Conservation (phyloP, 306 rosid species). For the Ormosia semicastrata region DNA sequence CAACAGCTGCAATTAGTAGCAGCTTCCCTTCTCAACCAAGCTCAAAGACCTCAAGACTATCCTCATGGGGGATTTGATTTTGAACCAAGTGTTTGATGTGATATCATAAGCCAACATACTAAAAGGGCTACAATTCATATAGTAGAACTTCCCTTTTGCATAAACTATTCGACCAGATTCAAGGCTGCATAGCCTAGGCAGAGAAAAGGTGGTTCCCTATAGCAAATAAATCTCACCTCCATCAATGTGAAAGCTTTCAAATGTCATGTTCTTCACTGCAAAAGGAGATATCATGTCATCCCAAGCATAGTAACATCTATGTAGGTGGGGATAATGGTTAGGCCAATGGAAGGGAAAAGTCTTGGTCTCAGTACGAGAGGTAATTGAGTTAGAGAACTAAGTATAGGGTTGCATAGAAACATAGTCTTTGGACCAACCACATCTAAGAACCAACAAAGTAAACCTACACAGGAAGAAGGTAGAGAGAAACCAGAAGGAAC, state of each 20-base stretch:
- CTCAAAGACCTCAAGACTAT: slow-evolving; percentile 71
- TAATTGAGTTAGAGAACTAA: slow-evolving; percentile 64
- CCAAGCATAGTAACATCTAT: slow-evolving; percentile 76
- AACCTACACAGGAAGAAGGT: slow-evolving; percentile 69
- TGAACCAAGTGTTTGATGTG: slow-evolving; percentile 62
- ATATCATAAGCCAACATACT: slow-evolving; percentile 68
- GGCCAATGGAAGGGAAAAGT: slow-evolving; percentile 81
- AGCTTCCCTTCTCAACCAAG: slow-evolving; percentile 66
- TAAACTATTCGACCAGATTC: slow-evolving; percentile 77
- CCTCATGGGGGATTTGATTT: slow-evolving; percentile 91
- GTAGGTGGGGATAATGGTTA: slow-evolving; percentile 58
- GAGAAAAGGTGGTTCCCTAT: slow-evolving; percentile 71
- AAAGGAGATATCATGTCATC: slow-evolving; percentile 94
- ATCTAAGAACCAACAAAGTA: slow-evolving; percentile 70
- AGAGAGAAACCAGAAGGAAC: slow-evolving; percentile 81
- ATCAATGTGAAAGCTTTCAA: slow-evolving; percentile 85
- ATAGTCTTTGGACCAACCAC: slow-evolving; percentile 80
- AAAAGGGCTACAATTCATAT: slow-evolving; percentile 91
- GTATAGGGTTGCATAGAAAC: slow-evolving; percentile 77
- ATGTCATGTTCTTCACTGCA: slow-evolving; percentile 82
- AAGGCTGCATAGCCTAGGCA: slow-evolving; percentile 82
- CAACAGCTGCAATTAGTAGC: slow-evolving; percentile 74
- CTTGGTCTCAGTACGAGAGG: slow-evolving; percentile 75
- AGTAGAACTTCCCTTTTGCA: slow-evolving; percentile 64
- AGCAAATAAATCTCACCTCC: slow-evolving; percentile 75